Conservation (phyloP, 495 filamentous ascomycete species). For the Neurospora sp. region DNA sequence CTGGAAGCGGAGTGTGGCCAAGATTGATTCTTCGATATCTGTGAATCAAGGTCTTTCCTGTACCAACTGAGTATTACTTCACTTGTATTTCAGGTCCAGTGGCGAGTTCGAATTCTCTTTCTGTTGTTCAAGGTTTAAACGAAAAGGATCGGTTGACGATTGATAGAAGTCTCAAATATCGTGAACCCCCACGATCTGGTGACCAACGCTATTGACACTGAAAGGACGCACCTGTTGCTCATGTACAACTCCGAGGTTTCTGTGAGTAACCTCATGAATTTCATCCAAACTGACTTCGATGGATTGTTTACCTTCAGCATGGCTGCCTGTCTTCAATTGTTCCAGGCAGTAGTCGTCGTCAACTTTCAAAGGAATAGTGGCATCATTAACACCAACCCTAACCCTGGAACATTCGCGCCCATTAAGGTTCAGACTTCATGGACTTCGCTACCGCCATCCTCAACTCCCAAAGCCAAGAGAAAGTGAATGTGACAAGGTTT, state of each 20-base stretch:
- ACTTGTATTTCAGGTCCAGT: not conserved
- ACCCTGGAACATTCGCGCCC: not conserved
- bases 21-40: not conserved
- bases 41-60: not conserved
- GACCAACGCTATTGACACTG: not conserved
- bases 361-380: not conserved
- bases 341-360: not conserved
- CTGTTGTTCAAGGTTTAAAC: not conserved
- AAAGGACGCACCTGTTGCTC: not conserved
- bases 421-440: not conserved
- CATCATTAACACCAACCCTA: not conserved
- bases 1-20: not conserved
- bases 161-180: not conserved
- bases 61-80: not conserved
- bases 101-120: not conserved
- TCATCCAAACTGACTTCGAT: not conserved
- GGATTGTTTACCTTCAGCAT: not conserved
- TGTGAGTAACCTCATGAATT: not conserved
- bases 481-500: not conserved
- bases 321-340: not conserved
- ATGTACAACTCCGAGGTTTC: not conserved
- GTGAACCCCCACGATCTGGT: not conserved
- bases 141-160: not conserved
- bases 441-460: not conserved
- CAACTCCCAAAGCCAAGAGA: not conserved